phyloP scores from a whole-genome alignment of 306 rosid species.

The Castanopsis chinensis region DNA sequence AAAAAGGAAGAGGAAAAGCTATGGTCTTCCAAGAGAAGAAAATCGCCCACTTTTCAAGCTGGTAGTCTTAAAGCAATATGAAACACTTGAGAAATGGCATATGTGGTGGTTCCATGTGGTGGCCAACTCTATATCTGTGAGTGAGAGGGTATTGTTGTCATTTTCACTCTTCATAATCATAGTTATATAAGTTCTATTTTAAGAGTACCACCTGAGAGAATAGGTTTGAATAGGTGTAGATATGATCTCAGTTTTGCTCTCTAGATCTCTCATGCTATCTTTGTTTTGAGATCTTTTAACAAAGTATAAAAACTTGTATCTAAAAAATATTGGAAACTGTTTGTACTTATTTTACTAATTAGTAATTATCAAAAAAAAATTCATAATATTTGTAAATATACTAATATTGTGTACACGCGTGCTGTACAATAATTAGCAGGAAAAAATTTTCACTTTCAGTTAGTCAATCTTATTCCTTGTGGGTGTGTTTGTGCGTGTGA shows the following conservation, averaged over 20 bases:
- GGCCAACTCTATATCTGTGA: constrained; percentile 59
- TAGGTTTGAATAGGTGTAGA: not conserved
- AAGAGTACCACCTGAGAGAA: not conserved
- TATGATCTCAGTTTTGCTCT: not conserved
- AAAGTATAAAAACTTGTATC: too few relatives aligned
- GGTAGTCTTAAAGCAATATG: constrained; percentile 57
- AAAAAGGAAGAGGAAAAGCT: constrained; percentile 41
- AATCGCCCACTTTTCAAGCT: constrained; percentile 44
- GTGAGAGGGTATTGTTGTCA: constrained; percentile 49
- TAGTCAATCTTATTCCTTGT: constrained; percentile 55
- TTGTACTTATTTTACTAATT: too few relatives aligned
- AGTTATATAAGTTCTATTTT: not conserved
- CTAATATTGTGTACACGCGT: constrained; percentile 34
- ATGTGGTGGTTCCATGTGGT: constrained; percentile 70
- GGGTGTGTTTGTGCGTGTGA: constrained; percentile 35
- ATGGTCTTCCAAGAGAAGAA: constrained; percentile 54
- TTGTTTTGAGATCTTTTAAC: too few relatives aligned
- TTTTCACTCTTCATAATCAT: not conserved
- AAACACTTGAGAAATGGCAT: constrained; percentile 42
- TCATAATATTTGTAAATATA: not conserved
- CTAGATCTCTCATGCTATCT: too few relatives aligned
- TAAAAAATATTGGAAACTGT: too few relatives aligned
- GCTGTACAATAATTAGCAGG: constrained; percentile 8
- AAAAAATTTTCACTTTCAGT: constrained; percentile 14
- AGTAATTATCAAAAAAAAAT: too few relatives aligned